A percentile compares a stretch with the other conserved stretches of the same genome.
Conservation (phyloP, 108 stramenopile species). For the Poteriospumella lacustris region DNA sequence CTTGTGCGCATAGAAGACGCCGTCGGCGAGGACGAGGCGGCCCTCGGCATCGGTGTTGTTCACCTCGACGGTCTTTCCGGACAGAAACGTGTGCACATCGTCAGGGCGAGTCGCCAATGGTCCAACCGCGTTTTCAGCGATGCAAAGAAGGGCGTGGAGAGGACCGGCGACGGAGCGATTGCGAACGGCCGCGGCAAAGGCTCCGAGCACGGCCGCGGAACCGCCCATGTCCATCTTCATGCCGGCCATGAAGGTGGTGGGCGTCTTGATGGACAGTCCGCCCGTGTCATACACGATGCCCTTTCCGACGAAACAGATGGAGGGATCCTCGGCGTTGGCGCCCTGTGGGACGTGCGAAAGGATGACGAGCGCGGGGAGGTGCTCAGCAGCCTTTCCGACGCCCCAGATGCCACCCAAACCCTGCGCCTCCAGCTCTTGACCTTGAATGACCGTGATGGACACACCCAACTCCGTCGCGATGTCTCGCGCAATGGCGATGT, state of each 20-base stretch:
- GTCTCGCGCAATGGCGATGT: conserved; percentile 46
- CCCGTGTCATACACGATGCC: conserved; percentile 84
- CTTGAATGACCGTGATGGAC: conserved; percentile 61
- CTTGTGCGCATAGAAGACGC: conserved; percentile 2
- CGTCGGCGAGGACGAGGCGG: conserved; percentile 43
- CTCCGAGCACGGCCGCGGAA: conserved; percentile 68
- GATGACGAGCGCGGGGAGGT: conserved; percentile 70
- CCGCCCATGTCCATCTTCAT: conserved; percentile 69
- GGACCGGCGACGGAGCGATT: conserved; percentile 35
- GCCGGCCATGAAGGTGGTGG: conserved; percentile 25
- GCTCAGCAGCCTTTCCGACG: conserved; percentile 74
- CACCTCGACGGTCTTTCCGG: conserved; percentile 78
- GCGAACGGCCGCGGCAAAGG: conserved; percentile 63
- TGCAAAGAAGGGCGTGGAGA: conserved; percentile 60
- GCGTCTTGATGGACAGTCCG: conserved; percentile 61
- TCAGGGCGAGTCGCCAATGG: conserved; percentile 71
- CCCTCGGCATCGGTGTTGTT: conserved; percentile 86
- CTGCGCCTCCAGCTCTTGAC: conserved; percentile 61
- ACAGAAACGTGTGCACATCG: conserved; percentile 69
- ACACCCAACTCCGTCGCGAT: conserved; percentile 51
- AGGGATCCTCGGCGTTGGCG: conserved; percentile 25
- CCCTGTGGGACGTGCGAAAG: conserved; percentile 52
- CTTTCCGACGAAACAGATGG: conserved; percentile 73
- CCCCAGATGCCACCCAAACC: conserved; percentile 74
- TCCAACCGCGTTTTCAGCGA: conserved; percentile 76